These are phyloP conservation scores for Venturia carpophila DNA, from an alignment of 2,329 filamentous ascomycete genomes.

Conservation along the genomic window DNA sequence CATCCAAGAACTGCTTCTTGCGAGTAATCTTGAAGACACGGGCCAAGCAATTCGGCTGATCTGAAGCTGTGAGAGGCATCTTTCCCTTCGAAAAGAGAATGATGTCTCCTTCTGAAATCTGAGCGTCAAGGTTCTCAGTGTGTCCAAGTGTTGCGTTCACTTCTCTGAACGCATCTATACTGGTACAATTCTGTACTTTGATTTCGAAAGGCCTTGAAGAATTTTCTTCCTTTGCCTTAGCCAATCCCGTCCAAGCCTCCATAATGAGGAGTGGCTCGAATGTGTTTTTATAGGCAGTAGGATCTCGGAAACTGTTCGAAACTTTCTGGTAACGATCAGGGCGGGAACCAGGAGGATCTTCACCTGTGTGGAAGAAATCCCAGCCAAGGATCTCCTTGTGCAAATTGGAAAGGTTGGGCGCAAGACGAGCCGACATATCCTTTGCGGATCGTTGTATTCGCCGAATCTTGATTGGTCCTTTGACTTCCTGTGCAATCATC, in stretches of 20 bases:
- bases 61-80: conserved; percentile 58
- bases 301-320: conserved; percentile 67
- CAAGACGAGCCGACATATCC: conserved; percentile 87
- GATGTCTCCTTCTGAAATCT: conserved; percentile 77
- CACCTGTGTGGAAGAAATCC: conserved; percentile 88
- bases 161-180: conserved; percentile 88
- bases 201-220: conserved; percentile 72
- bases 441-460: conserved; percentile 75
- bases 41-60: conserved; percentile 74
- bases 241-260: conserved; percentile 92
- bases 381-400: conserved; percentile 83
- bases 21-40: conserved; percentile 71
- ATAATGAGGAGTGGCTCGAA: conserved; percentile 86
- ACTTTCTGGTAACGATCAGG: conserved; percentile 67
- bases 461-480: conserved; percentile 74
- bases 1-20: conserved; percentile 73
- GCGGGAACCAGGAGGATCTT: conserved; percentile 68
- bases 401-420: conserved; percentile 76
- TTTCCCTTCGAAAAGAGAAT: conserved; percentile 70
- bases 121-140: conserved; percentile 60
- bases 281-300: conserved; percentile 73
- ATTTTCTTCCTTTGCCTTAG: conserved; percentile 80
- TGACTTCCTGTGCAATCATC: conserved; percentile 34
- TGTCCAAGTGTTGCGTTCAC: conserved; percentile 75
- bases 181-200: conserved; percentile 79